A percentile compares a stretch with the other conserved stretches of the same genome.
Evolutionary conservation across 192 early-diverging fungal genomes (phyloP).

Genomic region (Coemansia sp.): DNA sequence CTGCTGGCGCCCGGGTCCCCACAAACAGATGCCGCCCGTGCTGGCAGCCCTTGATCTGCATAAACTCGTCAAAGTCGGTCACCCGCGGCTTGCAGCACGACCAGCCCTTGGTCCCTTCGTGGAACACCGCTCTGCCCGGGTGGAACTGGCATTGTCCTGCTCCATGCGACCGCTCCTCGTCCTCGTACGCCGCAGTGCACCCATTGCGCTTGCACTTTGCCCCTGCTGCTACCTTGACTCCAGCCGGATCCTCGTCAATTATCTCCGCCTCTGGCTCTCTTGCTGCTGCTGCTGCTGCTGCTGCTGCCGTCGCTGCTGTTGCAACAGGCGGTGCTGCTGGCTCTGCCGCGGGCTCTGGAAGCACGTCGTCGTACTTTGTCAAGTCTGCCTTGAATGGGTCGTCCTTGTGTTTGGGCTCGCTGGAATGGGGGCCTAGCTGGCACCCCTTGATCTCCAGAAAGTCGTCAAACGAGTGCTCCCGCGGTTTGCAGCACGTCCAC

Average conservation of each 20-base stretch:
- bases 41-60: constrained; percentile 91
- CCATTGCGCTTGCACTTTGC: constrained; percentile 80
- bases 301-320: constrained; percentile 21
- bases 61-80: constrained; percentile 97
- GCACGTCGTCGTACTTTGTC: constrained; percentile 42
- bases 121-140: constrained; percentile 87
- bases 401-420: constrained; percentile 44
- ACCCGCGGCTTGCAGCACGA: constrained; percentile 93
- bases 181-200: constrained; percentile 69
- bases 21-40: constrained; percentile 90
- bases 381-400: constrained; percentile 49
- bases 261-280: constrained; percentile 52
- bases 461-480: constrained; percentile 87
- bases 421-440: constrained; percentile 70
- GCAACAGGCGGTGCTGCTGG: constrained; percentile 18
- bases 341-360: constrained; percentile 14
- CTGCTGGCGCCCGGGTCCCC: constrained; percentile 38
- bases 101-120: constrained; percentile 98
- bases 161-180: constrained; percentile 50
- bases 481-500: constrained; percentile 92
- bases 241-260: constrained; percentile 73
- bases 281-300: constrained; percentile 13
- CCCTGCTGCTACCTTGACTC: constrained; percentile 66
- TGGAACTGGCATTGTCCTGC: constrained; percentile 74
- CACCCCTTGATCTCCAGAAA: constrained; percentile 91